Conservation (phyloP, 2,329 filamentous ascomycete species). For the Tolypocladium album region DNA sequence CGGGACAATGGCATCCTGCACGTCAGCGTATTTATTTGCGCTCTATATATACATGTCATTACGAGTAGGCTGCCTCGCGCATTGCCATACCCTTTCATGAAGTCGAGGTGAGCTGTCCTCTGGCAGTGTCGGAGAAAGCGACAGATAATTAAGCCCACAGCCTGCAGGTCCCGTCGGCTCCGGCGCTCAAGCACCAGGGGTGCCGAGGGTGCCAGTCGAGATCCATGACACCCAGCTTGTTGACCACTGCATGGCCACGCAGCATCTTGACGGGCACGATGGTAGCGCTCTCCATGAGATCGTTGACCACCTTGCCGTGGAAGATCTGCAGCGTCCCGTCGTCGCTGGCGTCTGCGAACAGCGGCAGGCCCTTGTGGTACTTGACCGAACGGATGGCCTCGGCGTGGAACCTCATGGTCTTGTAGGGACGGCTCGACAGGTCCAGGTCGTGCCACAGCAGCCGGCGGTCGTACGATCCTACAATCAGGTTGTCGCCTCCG, state of each 20-base stretch:
- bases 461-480: slow-evolving; percentile 88
- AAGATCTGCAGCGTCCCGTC: slow-evolving; percentile 93
- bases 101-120: no score
- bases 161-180: slow-evolving; percentile 85
- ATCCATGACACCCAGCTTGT: slow-evolving; percentile 81
- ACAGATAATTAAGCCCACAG: slow-evolving; percentile 58
- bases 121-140: not conserved
- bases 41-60: not conserved
- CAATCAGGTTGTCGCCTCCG: slow-evolving; percentile 85
- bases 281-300: slow-evolving; percentile 90
- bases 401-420: slow-evolving; percentile 88
- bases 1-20: not conserved
- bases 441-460: slow-evolving; percentile 96
- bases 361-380: slow-evolving; percentile 71
- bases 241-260: slow-evolving; percentile 77
- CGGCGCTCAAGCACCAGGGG: slow-evolving; percentile 89
- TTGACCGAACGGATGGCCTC: slow-evolving; percentile 84
- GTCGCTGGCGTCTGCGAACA: slow-evolving; percentile 92
- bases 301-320: slow-evolving; percentile 89
- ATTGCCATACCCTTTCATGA: not conserved
- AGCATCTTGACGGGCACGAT: slow-evolving; percentile 95
- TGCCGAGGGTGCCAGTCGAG: slow-evolving; percentile 92
- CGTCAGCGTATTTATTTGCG: not conserved
- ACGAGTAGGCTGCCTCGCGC: not conserved
- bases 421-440: slow-evolving; percentile 81